phyloP scores from a whole-genome alignment of 2,329 filamentous ascomycete genomes.

The Penicillium paneum region DNA sequence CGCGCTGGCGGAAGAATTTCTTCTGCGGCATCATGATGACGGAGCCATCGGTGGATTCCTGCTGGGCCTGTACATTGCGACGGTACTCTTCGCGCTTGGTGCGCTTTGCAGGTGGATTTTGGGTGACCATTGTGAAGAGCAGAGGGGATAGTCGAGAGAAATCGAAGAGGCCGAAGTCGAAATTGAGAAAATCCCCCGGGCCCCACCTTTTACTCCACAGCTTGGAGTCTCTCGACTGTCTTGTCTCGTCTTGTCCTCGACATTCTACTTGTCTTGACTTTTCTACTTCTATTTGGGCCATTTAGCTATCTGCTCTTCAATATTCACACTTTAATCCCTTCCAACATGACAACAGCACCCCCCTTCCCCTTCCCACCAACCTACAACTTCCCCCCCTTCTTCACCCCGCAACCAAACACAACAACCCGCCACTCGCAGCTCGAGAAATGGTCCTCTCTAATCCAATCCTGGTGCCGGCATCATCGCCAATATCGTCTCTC shows the following conservation, averaged over 20 bases:
- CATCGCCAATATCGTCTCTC: slow-evolving; percentile 73
- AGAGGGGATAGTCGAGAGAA: slow-evolving; percentile 7
- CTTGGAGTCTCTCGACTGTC: not conserved
- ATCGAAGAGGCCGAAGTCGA: not conserved
- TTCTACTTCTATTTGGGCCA: not conserved
- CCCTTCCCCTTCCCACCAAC: slow-evolving; percentile 42
- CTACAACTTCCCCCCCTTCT: slow-evolving; percentile 54
- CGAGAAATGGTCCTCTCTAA: slow-evolving; percentile 78
- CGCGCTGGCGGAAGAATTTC: slow-evolving; percentile 92
- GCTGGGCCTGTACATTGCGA: slow-evolving; percentile 23
- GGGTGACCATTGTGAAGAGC: slow-evolving; percentile 16
- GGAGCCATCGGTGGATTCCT: slow-evolving; percentile 18
- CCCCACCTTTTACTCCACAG: slow-evolving; percentile 11
- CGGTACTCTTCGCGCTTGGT: slow-evolving; percentile 67
- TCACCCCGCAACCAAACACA: slow-evolving; percentile 48
- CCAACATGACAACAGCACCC: slow-evolving; percentile 12
- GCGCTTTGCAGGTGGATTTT: slow-evolving; percentile 53
- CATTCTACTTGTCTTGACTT: not conserved
- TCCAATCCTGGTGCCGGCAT: slow-evolving; percentile 79
- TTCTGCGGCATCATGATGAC: slow-evolving; percentile 74
- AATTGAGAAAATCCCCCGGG: slow-evolving; percentile 9
- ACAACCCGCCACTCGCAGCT: slow-evolving; percentile 53
- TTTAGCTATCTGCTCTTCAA: not conserved
- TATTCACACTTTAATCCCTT: not conserved
- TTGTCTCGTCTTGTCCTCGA: not conserved